Conservation (phyloP, 176 grass and related monocot genomes). For the Zizania latifolia region DNA sequence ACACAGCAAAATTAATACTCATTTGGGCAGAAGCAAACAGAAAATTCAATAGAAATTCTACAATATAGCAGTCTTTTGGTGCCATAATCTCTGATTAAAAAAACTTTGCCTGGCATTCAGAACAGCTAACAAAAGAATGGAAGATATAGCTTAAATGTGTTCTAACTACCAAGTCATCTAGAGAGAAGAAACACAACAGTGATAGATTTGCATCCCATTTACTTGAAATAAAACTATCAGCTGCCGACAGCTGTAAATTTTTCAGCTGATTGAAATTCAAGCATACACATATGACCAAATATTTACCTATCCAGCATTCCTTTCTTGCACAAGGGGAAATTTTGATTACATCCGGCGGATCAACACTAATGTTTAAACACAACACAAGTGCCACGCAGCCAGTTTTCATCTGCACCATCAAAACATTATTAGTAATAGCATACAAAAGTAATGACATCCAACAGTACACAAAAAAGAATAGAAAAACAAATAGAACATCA, state of each 20-base stretch:
- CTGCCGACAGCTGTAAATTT: background rate
- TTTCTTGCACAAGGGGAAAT: slow-evolving; percentile 96
- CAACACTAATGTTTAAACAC: slow-evolving; percentile 98
- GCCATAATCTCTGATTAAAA: background rate
- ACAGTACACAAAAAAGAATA: background rate
- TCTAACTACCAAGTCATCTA: background rate
- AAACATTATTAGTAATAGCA: slow-evolving; percentile 32
- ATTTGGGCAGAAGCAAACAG: background rate
- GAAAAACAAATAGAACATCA: background rate
- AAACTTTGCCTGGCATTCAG: background rate
- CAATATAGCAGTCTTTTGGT: background rate
- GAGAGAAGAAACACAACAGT: background rate
- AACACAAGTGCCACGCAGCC: slow-evolving; percentile 93
- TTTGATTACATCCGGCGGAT: slow-evolving; percentile 97
- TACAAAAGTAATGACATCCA: background rate
- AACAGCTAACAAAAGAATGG: background rate
- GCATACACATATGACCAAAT: slow-evolving; percentile 1
- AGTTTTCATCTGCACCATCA: slow-evolving; percentile 91
- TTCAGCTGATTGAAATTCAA: background rate
- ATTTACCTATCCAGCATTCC: slow-evolving; percentile 99
- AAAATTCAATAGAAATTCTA: background rate
- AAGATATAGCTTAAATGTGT: background rate
- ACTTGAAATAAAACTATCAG: slow-evolving; percentile 15
- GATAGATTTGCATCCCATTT: background rate
- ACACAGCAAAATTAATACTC: background rate